Evolutionary conservation across 1,284 basidiomycete genomes (phyloP).

Genomic region (Trichosporon sp.): DNA sequence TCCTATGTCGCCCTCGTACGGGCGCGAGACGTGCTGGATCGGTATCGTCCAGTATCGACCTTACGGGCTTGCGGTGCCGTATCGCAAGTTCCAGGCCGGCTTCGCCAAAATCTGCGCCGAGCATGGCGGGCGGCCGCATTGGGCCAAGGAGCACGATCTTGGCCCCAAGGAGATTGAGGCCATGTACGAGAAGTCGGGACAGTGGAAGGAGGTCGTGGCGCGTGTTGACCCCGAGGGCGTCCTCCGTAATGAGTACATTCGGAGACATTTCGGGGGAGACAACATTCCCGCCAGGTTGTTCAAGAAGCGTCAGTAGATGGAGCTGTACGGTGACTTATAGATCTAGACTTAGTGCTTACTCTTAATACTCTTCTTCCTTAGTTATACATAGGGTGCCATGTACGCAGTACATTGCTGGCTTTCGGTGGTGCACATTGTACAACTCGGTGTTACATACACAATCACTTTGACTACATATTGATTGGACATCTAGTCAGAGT

Average conservation of each 20-base stretch:
- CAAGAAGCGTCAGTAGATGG: slow-evolving; percentile 35
- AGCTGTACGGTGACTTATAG: background rate
- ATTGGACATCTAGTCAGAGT: background rate
- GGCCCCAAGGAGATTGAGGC: slow-evolving; percentile 67
- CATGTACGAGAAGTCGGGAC: slow-evolving; percentile 81
- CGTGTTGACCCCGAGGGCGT: slow-evolving; percentile 77
- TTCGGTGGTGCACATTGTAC: background rate
- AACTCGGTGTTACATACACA: background rate
- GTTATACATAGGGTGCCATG: background rate
- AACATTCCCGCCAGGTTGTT: slow-evolving; percentile 48
- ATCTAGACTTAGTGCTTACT: background rate
- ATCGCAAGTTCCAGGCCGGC: slow-evolving; percentile 74
- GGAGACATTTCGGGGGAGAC: slow-evolving; percentile 60
- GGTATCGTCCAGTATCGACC: slow-evolving; percentile 96
- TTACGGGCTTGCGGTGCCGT: slow-evolving; percentile 85
- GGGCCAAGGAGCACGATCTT: slow-evolving; percentile 90
- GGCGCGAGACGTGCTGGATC: slow-evolving; percentile 83
- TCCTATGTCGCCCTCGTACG: slow-evolving; percentile 86
- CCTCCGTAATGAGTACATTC: slow-evolving; percentile 64
- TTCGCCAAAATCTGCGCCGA: slow-evolving; percentile 76
- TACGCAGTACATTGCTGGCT: background rate
- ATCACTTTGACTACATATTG: background rate
- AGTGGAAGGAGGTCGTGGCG: slow-evolving; percentile 72
- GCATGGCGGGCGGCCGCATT: slow-evolving; percentile 87
- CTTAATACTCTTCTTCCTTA: background rate